These are phyloP conservation scores for Linnemannia hyalina DNA, from an alignment of 192 early-diverging fungal genomes.

Conservation along the genomic window DNA sequence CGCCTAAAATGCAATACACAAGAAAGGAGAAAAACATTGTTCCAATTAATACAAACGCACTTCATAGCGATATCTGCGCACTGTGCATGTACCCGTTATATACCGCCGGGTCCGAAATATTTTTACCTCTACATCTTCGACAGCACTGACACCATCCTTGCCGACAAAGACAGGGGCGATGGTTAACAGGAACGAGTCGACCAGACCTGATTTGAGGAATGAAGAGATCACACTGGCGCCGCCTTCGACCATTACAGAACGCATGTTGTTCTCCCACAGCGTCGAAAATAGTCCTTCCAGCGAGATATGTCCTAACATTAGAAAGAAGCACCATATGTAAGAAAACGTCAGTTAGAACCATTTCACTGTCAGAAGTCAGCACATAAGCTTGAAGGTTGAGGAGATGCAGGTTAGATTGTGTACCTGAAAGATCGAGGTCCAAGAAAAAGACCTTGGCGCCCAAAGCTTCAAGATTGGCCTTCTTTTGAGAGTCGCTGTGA, in stretches of 20 bases:
- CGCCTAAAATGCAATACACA: conserved; percentile 7
- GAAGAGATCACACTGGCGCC: conserved; percentile 81
- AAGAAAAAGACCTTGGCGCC: conserved; percentile 72
- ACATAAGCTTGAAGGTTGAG: no score
- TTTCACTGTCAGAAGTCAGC: no score
- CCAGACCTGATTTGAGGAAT: conserved; percentile 61
- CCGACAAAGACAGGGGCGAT: conserved; percentile 80
- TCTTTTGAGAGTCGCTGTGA: conserved; percentile 36
- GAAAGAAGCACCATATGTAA: no score
- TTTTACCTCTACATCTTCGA: conserved; percentile 54
- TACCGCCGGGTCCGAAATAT: not conserved
- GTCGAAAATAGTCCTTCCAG: conserved; percentile 27
- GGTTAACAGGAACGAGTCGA: conserved; percentile 75
- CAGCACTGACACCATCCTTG: conserved; percentile 65
- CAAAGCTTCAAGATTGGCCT: conserved; percentile 60
- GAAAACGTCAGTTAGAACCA: no score
- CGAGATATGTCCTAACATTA: conserved; percentile 33
- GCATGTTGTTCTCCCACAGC: conserved; percentile 52
- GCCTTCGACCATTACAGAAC: conserved; percentile 90
- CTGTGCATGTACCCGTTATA: not conserved
- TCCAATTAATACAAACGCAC: not conserved
- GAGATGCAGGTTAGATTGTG: not conserved
- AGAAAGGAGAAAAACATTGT: not conserved
- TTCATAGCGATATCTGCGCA: no score
- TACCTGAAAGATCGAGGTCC: conserved; percentile 45